A percentile compares a stretch with the other conserved stretches of the same genome.
Conservation (phyloP, 2,329 filamentous ascomycete genomes). For the Hawksworthiomyces lignivorus region DNA sequence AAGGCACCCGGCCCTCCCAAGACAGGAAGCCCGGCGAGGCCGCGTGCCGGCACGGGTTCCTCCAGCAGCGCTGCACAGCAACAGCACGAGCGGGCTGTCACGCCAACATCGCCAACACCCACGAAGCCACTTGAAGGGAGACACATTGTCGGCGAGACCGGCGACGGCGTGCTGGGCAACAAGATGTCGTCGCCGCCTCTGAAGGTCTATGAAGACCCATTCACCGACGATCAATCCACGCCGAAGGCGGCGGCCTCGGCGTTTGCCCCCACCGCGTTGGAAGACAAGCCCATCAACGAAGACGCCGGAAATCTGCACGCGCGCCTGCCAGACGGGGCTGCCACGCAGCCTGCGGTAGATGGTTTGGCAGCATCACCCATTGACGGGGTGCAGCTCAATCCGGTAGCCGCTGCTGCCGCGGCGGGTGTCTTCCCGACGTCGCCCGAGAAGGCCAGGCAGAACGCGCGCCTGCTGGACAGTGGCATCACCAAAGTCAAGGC, state of each 20-base stretch:
- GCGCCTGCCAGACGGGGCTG: conserved; percentile 15
- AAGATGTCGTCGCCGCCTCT: conserved; percentile 31
- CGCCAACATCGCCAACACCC: conserved; percentile 7
- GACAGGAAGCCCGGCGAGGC: too few species aligned
- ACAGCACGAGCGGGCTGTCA: not conserved
- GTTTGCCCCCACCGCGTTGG: conserved; percentile 41
- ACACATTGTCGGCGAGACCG: conserved; percentile 2
- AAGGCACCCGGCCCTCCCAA: too few species aligned
- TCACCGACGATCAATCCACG: conserved; percentile 40
- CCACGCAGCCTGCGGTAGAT: not conserved
- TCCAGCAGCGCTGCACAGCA: not conserved
- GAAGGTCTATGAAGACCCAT: conserved; percentile 57
- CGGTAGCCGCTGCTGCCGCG: conserved; percentile 4
- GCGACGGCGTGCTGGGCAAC: conserved; percentile 1
- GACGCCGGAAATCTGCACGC: conserved; percentile 33
- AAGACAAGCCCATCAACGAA: conserved; percentile 54
- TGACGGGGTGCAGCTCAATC: conserved; percentile 13
- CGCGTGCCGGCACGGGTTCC: too few species aligned
- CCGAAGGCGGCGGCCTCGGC: conserved; percentile 38
- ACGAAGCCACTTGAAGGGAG: not conserved
- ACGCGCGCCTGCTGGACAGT: conserved; percentile 59
- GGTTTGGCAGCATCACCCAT: not conserved
- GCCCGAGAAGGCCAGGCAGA: conserved; percentile 50
- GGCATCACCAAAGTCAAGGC: conserved; percentile 66
- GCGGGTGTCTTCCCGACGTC: conserved; percentile 19